phyloP scores from a whole-genome alignment of 371 early-diverging fungal genomes.

The Saksenaea oblongispora region DNA sequence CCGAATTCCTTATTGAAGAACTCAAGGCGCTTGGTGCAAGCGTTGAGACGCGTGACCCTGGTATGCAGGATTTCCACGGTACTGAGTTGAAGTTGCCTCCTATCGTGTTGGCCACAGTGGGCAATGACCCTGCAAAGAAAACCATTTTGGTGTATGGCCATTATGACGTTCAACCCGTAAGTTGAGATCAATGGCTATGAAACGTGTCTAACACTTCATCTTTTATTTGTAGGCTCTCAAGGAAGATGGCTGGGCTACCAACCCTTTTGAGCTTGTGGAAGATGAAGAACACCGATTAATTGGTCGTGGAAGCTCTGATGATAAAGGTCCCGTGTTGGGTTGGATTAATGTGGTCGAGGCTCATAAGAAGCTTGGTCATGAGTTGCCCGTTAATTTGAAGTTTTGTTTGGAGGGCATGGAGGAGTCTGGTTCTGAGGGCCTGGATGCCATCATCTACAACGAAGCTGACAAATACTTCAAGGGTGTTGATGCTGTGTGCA shows the following conservation, averaged over 20 bases:
- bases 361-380: slow-evolving; percentile 85
- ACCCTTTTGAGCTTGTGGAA: slow-evolving; percentile 89
- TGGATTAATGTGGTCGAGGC: slow-evolving; percentile 96
- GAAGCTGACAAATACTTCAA: slow-evolving; percentile 88
- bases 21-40: slow-evolving; percentile 77
- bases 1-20: slow-evolving; percentile 80
- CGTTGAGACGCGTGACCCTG: slow-evolving; percentile 72
- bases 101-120: slow-evolving; percentile 89
- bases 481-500: slow-evolving; percentile 92
- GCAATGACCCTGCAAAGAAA: slow-evolving; percentile 89
- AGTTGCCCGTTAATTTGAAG: slow-evolving; percentile 91
- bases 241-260: slow-evolving; percentile 95
- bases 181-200: slow-evolving; percentile 8
- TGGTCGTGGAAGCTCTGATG: slow-evolving; percentile 94
- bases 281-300: slow-evolving; percentile 81
- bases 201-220: neutral
- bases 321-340: slow-evolving; percentile 93
- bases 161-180: slow-evolving; percentile 93
- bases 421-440: slow-evolving; percentile 87
- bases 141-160: slow-evolving; percentile 95
- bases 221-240: slow-evolving; percentile 65
- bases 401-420: slow-evolving; percentile 98
- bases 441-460: slow-evolving; percentile 83
- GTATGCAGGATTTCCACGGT: slow-evolving; percentile 86
- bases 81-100: slow-evolving; percentile 83